phyloP scores from a whole-genome alignment of 257 asterid genomes.

The Agastache rugosa region DNA sequence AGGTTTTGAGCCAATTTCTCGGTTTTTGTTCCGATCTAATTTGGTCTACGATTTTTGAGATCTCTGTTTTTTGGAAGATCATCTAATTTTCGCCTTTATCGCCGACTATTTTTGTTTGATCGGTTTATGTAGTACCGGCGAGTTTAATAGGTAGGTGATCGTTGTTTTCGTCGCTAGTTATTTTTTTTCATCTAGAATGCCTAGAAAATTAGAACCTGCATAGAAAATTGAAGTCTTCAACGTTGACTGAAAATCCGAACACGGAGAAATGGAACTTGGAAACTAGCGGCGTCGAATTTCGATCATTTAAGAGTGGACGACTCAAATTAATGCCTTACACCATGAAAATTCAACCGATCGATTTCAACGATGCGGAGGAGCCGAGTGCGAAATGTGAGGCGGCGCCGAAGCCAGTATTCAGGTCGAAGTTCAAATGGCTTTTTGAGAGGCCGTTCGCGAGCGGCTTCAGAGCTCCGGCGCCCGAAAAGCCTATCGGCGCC shows the following conservation, averaged over 20 bases:
- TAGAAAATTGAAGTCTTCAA: constrained; percentile 36
- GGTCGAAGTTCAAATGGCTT: constrained; percentile 79
- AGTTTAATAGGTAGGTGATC: constrained; percentile 19
- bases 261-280: constrained; percentile 35
- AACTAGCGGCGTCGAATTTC: constrained; percentile 27
- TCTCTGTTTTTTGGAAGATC: constrained; percentile 10
- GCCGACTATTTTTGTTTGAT: constrained; percentile 27
- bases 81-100: neutral
- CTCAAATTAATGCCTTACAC: constrained; percentile 49
- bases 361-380: constrained; percentile 50
- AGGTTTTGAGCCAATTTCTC: constrained; percentile 34
- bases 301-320: neutral
- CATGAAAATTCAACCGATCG: constrained; percentile 87
- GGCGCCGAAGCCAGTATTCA: constrained; percentile 57
- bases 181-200: neutral
- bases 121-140: constrained; percentile 5
- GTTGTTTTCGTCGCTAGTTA: neutral
- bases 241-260: constrained; percentile 36
- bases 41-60: constrained; percentile 33
- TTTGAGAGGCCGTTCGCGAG: constrained; percentile 78
- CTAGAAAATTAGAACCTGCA: constrained; percentile 7
- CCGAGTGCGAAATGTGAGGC: constrained; percentile 48
- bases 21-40: constrained; percentile 38
- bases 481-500: constrained; percentile 41
- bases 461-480: constrained; percentile 49